Evolutionary conservation across 1,284 basidiomycete genomes (phyloP).

Genomic region (Cutaneotrichosporon arboriforme): DNA sequence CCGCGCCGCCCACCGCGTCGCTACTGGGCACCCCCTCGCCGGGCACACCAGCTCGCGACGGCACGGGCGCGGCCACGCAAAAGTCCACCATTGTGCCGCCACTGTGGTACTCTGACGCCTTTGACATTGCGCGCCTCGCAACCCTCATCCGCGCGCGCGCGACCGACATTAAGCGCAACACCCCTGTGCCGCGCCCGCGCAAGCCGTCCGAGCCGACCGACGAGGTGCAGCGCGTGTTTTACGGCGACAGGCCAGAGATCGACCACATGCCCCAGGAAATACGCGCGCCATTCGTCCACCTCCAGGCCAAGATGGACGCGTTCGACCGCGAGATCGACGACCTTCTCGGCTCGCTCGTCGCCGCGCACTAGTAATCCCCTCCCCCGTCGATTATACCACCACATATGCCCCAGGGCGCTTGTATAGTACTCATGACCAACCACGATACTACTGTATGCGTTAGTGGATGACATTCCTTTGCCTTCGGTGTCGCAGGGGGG

Average conservation of each 20-base stretch:
- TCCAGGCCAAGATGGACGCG: conserved; percentile 68
- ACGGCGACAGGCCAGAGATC: conserved; percentile 56
- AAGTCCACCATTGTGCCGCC: neutral
- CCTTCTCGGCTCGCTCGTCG: conserved; percentile 47
- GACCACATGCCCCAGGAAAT: conserved; percentile 65
- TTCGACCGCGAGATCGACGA: conserved; percentile 69
- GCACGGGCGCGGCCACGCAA: neutral
- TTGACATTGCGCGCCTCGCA: conserved; percentile 41
- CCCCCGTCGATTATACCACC: neutral
- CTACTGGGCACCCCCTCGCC: too few species aligned
- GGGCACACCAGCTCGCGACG: neutral
- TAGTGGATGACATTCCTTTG: neutral
- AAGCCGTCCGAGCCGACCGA: conserved; percentile 47
- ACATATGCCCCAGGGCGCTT: neutral
- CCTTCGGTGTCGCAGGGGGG: too few species aligned
- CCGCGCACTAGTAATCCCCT: conserved; percentile 4
- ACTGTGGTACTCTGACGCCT: conserved; percentile 48
- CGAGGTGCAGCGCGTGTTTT: conserved; percentile 65
- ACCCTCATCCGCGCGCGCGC: conserved; percentile 31
- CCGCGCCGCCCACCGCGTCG: neutral
- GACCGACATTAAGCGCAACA: conserved; percentile 15
- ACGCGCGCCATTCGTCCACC: conserved; percentile 62
- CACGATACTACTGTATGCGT: neutral
- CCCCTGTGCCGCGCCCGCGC: conserved; percentile 14
- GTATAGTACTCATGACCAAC: conserved; percentile 2